Evolutionary conservation across 129 eudicot species (phyloP), one percentile per base, ranked within the genome.

Genomic region (Centaurea solstitialis): DNA sequence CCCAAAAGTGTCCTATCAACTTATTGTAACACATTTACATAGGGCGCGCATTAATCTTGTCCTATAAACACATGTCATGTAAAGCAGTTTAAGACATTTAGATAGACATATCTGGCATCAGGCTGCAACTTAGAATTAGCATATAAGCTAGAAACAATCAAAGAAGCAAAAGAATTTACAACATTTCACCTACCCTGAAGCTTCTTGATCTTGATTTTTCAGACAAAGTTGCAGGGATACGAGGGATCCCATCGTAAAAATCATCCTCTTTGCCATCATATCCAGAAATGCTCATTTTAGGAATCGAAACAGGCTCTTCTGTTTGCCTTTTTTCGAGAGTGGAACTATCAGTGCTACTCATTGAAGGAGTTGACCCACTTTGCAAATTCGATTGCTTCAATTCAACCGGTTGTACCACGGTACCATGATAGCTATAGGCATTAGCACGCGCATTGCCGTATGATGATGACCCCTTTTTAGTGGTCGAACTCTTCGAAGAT

Each of bases 191-290:
- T 76, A 83, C 86, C 86, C 76, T 79, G 78, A 89, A 87, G 79
- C 88, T 87, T 80, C 80, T 80, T 65, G 98, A 87, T 87, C 91
- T 85, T 62, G 89, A 87, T 82, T 87, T 91, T 39, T 78, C 92
- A 2, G 90, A 91, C 30, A 77, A 79, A 45, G 86, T 85, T 82
- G 86, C 86, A 3, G 83, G 87, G 41, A 86, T 35, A 10, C 92
- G 91, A 75, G 98, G 98, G 73, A 93, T 93, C 68, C 98, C 98
- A 43, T 93, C 98, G 64, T 93, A 93, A 68, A 91, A 89, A 10
- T 82, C 98, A 85, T 93, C 98, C 65, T 85, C 90, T 43, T 80
- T 78, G 65, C 71, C 77, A 72, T 62, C 64, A 66, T 62, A 76
- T 74, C 41, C 78, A 21, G 65, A 33, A 26, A 30, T 61, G 69